Evolutionary conservation across 768 basidiomycete genomes (phyloP).

Genomic region (Hygrocybe punicea): DNA sequence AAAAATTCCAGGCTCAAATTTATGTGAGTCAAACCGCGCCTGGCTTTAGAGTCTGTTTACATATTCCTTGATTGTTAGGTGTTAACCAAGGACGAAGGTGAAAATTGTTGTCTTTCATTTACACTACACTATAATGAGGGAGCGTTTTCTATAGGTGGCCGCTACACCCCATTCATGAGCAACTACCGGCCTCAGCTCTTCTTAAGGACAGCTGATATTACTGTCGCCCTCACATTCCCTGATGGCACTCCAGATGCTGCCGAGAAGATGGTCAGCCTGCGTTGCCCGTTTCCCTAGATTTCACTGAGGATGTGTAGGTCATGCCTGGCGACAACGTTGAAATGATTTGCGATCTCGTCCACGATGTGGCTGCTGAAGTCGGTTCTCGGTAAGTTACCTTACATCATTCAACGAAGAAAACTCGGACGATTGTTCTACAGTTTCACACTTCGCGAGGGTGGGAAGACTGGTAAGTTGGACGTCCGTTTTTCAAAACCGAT

Average conservation of each 20-base stretch:
- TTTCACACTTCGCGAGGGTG: slow-evolving; percentile 93
- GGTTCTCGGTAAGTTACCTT: slow-evolving; percentile 61
- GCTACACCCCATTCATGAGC: slow-evolving; percentile 87
- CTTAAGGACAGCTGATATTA: slow-evolving; percentile 93
- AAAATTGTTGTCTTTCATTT: not conserved
- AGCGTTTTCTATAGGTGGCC: slow-evolving; percentile 52
- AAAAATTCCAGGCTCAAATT: slow-evolving; percentile 91
- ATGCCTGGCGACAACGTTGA: slow-evolving; percentile 99
- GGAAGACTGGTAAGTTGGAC: slow-evolving; percentile 72
- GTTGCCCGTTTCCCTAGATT: not conserved
- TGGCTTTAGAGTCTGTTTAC: not conserved
- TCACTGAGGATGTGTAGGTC: slow-evolving; percentile 44
- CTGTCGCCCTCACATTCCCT: slow-evolving; percentile 80
- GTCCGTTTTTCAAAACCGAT: not conserved
- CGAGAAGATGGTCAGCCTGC: slow-evolving; percentile 73
- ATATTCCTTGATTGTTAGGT: slow-evolving; percentile 43
- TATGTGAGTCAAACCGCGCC: slow-evolving; percentile 50
- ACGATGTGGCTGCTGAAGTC: slow-evolving; percentile 85
- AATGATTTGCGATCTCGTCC: slow-evolving; percentile 77
- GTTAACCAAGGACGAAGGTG: slow-evolving; percentile 81
- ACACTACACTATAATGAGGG: not conserved
- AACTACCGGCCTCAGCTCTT: slow-evolving; percentile 96
- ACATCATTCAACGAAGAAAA: not conserved
- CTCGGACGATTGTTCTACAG: slow-evolving; percentile 23
- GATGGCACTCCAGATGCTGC: slow-evolving; percentile 74